Base-by-base conservation (phyloP, 2,329 filamentous ascomycete genomes). In the Pestalotiopsis sp. region DNA sequence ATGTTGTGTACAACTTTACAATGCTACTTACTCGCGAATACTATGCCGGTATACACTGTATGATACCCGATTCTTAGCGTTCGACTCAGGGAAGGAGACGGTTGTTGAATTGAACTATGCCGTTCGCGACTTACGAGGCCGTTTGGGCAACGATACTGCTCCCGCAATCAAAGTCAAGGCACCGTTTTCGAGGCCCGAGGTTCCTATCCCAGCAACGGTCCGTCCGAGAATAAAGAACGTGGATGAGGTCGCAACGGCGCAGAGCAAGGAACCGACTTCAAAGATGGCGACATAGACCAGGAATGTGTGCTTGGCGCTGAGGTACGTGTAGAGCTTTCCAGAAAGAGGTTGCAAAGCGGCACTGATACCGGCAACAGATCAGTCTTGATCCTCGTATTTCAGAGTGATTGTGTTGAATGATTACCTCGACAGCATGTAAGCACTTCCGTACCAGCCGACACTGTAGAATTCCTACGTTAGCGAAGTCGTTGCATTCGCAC, bases 201-300 rank as follows among this genome's bases (percentile, higher is more conserved):
- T 78, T 2, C 84, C 84, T 0, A 80, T 72, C 0, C 84, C 84
- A 1, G 84, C 81, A 6, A 86, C 74, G 1, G 83, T 83, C 12
- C 84, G 76, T 0, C 84, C 84, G 4, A 83, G 71, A 52, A 86
- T 86, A 61, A 86, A 78, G 76, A 82, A 81, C 0, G 74, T 74
- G 0, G 81, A 82, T 45, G 73, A 81, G 1, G 73, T 77, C 0
- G 84, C 82, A 74, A 79, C 25, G 74, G 69, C 84, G 68, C 84
- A 86, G 9, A 87, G 74, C 3, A 85, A 68, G 2, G 80, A 83
- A 1, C 85, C 84, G 0, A 85, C 58, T 71, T 85, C 84, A 67
- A 86, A 86, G 11, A 83, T 69, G 7, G 75, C 67, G 9, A 86
- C 71, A 1, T 80, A 67, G 68, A 41, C 31, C 1, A 67, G 14